Evolutionary conservation across 2,329 filamentous ascomycete genomes (phyloP), one percentile per base, ranked within the genome.

Genomic region (Penicillium sp.): DNA sequence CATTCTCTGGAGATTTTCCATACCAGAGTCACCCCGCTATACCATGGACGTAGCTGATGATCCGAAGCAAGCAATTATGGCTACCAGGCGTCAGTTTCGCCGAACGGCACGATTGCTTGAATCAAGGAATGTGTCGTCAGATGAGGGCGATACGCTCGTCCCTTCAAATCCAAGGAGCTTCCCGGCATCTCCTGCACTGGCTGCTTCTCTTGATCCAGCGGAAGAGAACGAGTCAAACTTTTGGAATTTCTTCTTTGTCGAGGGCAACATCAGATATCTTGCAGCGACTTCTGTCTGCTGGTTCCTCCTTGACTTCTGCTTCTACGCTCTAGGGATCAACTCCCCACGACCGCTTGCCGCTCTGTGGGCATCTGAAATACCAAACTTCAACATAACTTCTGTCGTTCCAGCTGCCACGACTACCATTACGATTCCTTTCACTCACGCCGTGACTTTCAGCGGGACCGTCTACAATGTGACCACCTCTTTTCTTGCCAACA

Each of bases 21-120:
- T 88, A 39, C 85, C 84, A 53, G 86, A 88, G 70, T 86, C 83
- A 47, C 85, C 85, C 9, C 76, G 87, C 37, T 88, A 87, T 74
- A 85, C 83, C 14, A 79, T 86, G 31, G 85, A 88, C 64, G 85
- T 87, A 18, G 16, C 43, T 36, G 35, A 55, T 35, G 49, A 60
- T 31, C 57, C 54, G 10, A 24, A 36, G 16, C 50, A 58, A n/a
- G 50, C 36, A 27, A 19, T 50, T 19, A 49, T 41, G 16, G 41
- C 53, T 10, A 56, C 27, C 18, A 57, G 47, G 49, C 55, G 37
- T 37, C 54, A 22, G 14, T 53, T 39, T 31, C 55, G 27, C 13
- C 41, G 41, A 11, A 55, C 53, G 13, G 53, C n/a, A 13, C 43
- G 16, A 11, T 39, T 55, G 18, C 18, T 55, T 6, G 53, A 55